These are phyloP conservation scores for Penicillium brevicompactum DNA, from an alignment of 2,329 filamentous ascomycete species.

Conservation along the genomic window DNA sequence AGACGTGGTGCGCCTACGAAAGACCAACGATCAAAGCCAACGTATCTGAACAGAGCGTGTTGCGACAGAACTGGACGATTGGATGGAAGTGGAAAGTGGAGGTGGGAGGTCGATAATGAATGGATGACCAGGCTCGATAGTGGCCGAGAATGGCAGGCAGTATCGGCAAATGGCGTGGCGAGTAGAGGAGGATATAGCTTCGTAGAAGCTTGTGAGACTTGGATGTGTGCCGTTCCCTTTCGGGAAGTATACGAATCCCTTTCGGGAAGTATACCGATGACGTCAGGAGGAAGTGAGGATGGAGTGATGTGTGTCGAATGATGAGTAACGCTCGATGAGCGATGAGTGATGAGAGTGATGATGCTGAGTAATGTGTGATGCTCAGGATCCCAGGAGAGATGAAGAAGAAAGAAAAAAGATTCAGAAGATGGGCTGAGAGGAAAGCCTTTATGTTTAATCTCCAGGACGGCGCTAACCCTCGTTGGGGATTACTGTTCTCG, in stretches of 20 bases:
- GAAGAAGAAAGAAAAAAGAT: slow-evolving; percentile 3
- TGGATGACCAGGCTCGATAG: neutral
- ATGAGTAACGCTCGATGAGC: neutral
- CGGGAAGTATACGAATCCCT: neutral
- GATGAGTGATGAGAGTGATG: neutral
- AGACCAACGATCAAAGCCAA: slow-evolving; percentile 20
- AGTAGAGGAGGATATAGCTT: neutral
- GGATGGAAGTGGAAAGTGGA: neutral
- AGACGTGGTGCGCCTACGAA: slow-evolving; percentile 14
- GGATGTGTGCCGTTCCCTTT: neutral
- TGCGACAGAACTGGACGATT: slow-evolving; percentile 6
- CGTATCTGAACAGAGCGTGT: slow-evolving; percentile 13
- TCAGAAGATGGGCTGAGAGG: neutral
- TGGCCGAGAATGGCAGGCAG: neutral
- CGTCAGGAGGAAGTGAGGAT: neutral
- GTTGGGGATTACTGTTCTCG: neutral
- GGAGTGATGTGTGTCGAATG: neutral
- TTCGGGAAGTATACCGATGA: neutral
- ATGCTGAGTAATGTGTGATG: neutral
- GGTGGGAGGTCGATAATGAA: neutral
- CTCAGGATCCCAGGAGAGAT: neutral
- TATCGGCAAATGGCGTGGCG: neutral
- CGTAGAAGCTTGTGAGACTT: neutral
- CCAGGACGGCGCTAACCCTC: neutral
- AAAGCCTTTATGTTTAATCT: neutral